phyloP scores from a whole-genome alignment of 768 basidiomycete genomes.

The Amanita fuliginea region DNA sequence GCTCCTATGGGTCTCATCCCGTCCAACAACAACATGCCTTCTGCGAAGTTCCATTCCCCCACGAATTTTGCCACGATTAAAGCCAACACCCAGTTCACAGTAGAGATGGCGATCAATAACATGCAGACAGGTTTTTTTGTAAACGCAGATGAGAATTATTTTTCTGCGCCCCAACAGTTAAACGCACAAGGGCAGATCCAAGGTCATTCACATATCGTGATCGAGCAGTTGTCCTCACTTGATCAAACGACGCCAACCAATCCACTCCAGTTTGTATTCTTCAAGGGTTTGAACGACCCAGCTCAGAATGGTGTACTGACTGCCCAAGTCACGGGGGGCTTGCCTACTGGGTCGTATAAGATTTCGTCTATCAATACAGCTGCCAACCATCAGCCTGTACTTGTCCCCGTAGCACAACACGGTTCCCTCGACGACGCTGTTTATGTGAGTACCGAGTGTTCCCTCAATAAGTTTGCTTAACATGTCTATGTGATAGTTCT shows the following conservation, averaged over 20 bases:
- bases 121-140: slow-evolving; percentile 37
- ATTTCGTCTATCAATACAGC: slow-evolving; percentile 41
- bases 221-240: slow-evolving; percentile 34
- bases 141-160: slow-evolving; percentile 39
- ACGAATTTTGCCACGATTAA: slow-evolving; percentile 27
- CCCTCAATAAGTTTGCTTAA: slow-evolving; percentile 2
- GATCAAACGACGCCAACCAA: slow-evolving; percentile 32
- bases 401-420: slow-evolving; percentile 39
- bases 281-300: slow-evolving; percentile 45
- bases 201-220: slow-evolving; percentile 49
- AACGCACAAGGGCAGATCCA: slow-evolving; percentile 29
- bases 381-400: slow-evolving; percentile 38
- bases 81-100: slow-evolving; percentile 31
- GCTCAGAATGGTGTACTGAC: slow-evolving; percentile 39
- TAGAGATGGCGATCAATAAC: slow-evolving; percentile 26
- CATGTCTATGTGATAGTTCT: slow-evolving; percentile 16
- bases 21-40: slow-evolving; percentile 31
- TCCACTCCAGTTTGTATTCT: slow-evolving; percentile 47
- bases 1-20: slow-evolving; percentile 39
- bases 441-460: slow-evolving; percentile 24
- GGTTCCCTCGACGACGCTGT: slow-evolving; percentile 36
- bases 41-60: slow-evolving; percentile 34
- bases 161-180: slow-evolving; percentile 37
- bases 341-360: slow-evolving; percentile 48
- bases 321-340: slow-evolving; percentile 34